Evolutionary conservation across 495 filamentous ascomycete species (phyloP).

Genomic region (Hyaloscypha bicolor): DNA sequence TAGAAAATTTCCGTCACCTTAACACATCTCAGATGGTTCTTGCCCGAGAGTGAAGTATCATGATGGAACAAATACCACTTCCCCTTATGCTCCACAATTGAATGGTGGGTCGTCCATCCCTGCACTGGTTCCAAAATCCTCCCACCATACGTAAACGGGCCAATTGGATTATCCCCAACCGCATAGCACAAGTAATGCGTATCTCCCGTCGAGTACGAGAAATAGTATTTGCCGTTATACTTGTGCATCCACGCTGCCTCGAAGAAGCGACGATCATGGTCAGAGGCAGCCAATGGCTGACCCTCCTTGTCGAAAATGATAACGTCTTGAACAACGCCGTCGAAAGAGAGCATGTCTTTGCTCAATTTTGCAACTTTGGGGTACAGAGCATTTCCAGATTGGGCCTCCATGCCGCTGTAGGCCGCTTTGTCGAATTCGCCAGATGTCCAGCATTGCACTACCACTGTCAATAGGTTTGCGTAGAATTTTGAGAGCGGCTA

Average conservation of each 20-base stretch:
- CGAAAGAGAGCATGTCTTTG: slow-evolving; percentile 58
- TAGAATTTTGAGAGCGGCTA: background rate
- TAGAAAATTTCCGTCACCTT: slow-evolving; percentile 76
- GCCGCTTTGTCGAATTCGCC: slow-evolving; percentile 48
- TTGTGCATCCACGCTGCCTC: slow-evolving; percentile 77
- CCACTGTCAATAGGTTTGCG: background rate
- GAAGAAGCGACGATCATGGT: slow-evolving; percentile 76
- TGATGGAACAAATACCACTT: slow-evolving; percentile 76
- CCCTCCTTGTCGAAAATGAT: slow-evolving; percentile 50
- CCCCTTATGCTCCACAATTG: slow-evolving; percentile 70
- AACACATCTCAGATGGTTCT: slow-evolving; percentile 66
- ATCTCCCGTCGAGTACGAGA: slow-evolving; percentile 75
- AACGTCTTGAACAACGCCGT: slow-evolving; percentile 36
- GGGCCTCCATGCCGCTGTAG: slow-evolving; percentile 28
- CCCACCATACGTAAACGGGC: slow-evolving; percentile 71
- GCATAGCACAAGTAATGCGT: slow-evolving; percentile 72
- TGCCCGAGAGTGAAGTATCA: slow-evolving; percentile 58
- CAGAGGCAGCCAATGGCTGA: slow-evolving; percentile 58
- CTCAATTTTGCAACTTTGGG: slow-evolving; percentile 63
- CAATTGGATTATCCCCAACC: slow-evolving; percentile 58
- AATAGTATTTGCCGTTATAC: slow-evolving; percentile 68
- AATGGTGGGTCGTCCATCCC: slow-evolving; percentile 81
- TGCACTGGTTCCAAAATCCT: slow-evolving; percentile 72
- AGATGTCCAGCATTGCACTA: slow-evolving; percentile 49
- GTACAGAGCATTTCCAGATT: slow-evolving; percentile 44